These are phyloP conservation scores for Arthrobotrys megalospora DNA, from an alignment of 2,329 filamentous ascomycete species.

Conservation along the genomic window DNA sequence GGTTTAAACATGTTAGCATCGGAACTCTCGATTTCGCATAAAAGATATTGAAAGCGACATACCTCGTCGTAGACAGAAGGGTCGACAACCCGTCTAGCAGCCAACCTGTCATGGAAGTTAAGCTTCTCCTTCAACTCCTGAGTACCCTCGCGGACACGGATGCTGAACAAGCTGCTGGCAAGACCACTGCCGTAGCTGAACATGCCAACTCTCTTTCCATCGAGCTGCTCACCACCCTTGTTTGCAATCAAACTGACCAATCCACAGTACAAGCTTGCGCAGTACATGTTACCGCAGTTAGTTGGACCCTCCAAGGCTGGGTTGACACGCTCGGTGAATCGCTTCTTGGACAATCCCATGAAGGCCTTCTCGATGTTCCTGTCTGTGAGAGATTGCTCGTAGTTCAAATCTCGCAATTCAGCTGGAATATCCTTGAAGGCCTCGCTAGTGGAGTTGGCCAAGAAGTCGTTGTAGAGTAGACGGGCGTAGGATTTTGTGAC, in stretches of 20 bases:
- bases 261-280: conserved; percentile 74
- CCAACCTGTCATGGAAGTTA: conserved; percentile 79
- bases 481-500: conserved; percentile 88
- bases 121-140: conserved; percentile 78
- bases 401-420: conserved; percentile 83
- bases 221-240: conserved; percentile 75
- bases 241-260: conserved; percentile 75
- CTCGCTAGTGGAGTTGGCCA: conserved; percentile 77
- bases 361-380: conserved; percentile 90
- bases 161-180: conserved; percentile 79
- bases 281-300: conserved; percentile 79
- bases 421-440: conserved; percentile 81
- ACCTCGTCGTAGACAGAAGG: conserved; percentile 82
- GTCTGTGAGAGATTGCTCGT: conserved; percentile 83
- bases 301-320: conserved; percentile 83
- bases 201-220: conserved; percentile 80
- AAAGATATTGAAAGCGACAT: conserved; percentile 67
- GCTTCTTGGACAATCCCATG: conserved; percentile 86
- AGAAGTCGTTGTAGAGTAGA: conserved; percentile 88
- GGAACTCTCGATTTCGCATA: conserved; percentile 44
- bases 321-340: conserved; percentile 82
- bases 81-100: conserved; percentile 76
- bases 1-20: conserved; percentile 62
- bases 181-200: conserved; percentile 87
- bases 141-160: conserved; percentile 80